Conservation (phyloP, 768 basidiomycete genomes). For the Lactifluus volemus region DNA sequence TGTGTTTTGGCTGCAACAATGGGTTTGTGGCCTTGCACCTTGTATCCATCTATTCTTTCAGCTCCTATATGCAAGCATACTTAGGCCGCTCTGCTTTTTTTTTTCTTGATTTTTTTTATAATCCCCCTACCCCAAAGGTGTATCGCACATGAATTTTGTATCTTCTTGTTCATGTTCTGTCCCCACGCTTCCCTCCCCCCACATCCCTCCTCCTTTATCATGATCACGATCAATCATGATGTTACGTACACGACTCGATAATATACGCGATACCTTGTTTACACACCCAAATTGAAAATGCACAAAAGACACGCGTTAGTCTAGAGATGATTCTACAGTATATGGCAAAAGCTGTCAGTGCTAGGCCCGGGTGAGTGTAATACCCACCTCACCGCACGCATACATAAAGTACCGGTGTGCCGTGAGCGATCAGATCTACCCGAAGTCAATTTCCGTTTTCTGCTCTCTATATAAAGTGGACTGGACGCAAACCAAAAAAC, state of each 20-base stretch:
- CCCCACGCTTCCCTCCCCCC: not conserved
- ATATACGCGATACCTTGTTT: not conserved
- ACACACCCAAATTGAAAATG: not conserved
- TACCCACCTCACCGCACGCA: no score
- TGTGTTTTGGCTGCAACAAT: not conserved
- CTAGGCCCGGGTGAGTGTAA: no score
- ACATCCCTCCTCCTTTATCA: not conserved
- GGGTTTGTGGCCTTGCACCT: not conserved
- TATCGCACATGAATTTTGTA: not conserved
- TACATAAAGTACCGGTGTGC: no score
- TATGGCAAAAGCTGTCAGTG: no score
- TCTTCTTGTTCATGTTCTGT: not conserved
- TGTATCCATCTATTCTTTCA: not conserved
- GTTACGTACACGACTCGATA: not conserved
- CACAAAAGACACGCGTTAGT: no score
- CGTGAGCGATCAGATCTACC: not conserved
- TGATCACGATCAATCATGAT: not conserved
- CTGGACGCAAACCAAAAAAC: not conserved
- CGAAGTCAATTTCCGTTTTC: not conserved
- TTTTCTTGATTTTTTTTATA: not conserved
- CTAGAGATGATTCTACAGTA: no score
- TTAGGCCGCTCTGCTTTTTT: not conserved
- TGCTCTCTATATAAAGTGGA: not conserved
- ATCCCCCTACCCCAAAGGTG: not conserved
- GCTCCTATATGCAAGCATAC: not conserved